phyloP scores from a whole-genome alignment of 164 flowering plant genomes.

The Dillenia suffruticosa region DNA sequence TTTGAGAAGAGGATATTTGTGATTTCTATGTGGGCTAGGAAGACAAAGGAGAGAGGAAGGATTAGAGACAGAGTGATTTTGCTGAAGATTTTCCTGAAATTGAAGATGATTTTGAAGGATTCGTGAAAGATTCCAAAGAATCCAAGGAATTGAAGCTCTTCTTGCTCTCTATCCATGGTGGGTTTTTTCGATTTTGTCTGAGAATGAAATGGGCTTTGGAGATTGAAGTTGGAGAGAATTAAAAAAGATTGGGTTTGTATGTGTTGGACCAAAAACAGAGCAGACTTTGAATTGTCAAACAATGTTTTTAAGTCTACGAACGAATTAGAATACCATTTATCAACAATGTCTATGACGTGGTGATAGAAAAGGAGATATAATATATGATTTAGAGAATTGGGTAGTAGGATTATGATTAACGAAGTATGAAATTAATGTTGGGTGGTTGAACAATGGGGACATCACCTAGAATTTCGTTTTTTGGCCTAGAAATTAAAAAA shows the following conservation, averaged over 20 bases:
- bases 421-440: neutral
- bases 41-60: constrained; percentile 26
- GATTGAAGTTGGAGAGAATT: too few relatives aligned
- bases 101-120: constrained; percentile 20
- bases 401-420: constrained; percentile 7
- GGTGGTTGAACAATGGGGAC: too few relatives aligned
- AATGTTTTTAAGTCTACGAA: neutral
- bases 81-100: constrained; percentile 21
- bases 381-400: neutral
- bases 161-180: constrained; percentile 23
- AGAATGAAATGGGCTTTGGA: too few relatives aligned
- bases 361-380: neutral
- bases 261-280: neutral
- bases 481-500: too few relatives aligned
- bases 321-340: neutral
- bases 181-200: too few relatives aligned
- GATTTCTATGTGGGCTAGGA: constrained; percentile 15
- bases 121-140: constrained; percentile 20
- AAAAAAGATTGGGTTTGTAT: neutral
- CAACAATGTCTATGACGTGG: neutral
- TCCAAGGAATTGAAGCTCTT: constrained; percentile 25
- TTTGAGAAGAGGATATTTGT: constrained; percentile 10
- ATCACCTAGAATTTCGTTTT: too few relatives aligned
- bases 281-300: constrained; percentile 1
- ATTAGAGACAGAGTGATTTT: constrained; percentile 20